These are phyloP conservation scores for Naegleria gruberi DNA, from an alignment of 208 protist species.

Conservation along the genomic window DNA sequence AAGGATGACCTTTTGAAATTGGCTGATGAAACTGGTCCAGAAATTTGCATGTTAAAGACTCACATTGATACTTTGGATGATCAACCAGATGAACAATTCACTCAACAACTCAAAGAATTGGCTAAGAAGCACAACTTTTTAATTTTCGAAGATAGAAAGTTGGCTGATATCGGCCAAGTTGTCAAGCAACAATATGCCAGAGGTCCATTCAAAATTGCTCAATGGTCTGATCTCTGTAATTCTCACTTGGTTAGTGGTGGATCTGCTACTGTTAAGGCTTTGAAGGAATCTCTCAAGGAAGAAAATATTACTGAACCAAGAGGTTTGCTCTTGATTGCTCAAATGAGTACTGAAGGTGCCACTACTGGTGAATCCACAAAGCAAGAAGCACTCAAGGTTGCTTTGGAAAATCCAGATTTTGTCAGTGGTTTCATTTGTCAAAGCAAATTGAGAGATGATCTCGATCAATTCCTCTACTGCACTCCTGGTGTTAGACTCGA, in stretches of 20 bases:
- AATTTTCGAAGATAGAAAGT: constrained; percentile 80
- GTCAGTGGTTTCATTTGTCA: constrained; percentile 62
- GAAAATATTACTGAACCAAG: constrained; percentile 28
- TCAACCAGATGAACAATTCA: constrained; percentile 32
- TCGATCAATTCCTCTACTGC: constrained; percentile 37
- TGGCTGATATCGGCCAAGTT: constrained; percentile 73
- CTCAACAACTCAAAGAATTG: constrained; percentile 31
- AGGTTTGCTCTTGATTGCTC: constrained; percentile 43
- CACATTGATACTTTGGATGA: constrained; percentile 59
- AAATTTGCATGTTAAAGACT: constrained; percentile 65
- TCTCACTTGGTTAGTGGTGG: constrained; percentile 41
- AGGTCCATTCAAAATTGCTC: constrained; percentile 58
- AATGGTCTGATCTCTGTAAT: constrained; percentile 58
- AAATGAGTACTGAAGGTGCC: constrained; percentile 42
- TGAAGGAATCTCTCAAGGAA: constrained; percentile 30
- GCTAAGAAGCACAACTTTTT: constrained; percentile 63
- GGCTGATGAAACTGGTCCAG: constrained; percentile 33
- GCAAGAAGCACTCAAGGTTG: constrained; percentile 42
- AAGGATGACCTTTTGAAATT: constrained; percentile 33
- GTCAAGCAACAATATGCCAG: constrained; percentile 53
- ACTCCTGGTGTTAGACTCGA: constrained; percentile 53
- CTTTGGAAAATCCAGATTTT: constrained; percentile 42
- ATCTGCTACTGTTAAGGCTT: neutral
- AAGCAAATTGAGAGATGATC: constrained; percentile 27
- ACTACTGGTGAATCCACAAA: constrained; percentile 44